Evolutionary conservation across 768 basidiomycete species (phyloP), one percentile per base, ranked within the genome.

Genomic region (Pisolithus microcarpus): DNA sequence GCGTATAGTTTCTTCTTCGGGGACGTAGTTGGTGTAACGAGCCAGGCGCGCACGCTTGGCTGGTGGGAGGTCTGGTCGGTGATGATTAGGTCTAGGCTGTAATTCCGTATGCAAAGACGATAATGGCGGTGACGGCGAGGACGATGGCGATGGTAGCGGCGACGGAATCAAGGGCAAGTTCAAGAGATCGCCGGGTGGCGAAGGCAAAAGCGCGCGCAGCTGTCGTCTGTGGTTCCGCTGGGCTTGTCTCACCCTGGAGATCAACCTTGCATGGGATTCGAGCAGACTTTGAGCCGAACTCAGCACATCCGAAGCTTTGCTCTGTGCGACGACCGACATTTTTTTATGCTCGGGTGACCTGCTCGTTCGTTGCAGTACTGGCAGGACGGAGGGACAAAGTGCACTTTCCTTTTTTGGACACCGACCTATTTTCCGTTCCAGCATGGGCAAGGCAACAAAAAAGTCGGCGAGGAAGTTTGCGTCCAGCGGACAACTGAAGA

Each of bases 1-100:
- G 44, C 96, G 78, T 40, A 99, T 88, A 0, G 93, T 97, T 66
- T 99, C 95, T 63, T 99, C 95, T 54, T 92, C 91, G 1, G 89
- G 85, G 15, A 93, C 77, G 57, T 95, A 94, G 61, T 94, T 93
- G 31, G 65, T 64, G 56, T 90, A 92, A 34, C 86, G 76, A 19
- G 77, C 74, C 6, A 79, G 70, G 4, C 88, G 78, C 0, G 87
- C 86, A 4, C 81, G 79, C 63, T 92, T 92, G 6, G 81, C 76
- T n/a, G 82, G 82, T 1, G 84, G 78, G 5, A 81, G 61, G 49
- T 81, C 79, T 65, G 67, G 58, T 46, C 78, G 64, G 44, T 77
- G 76, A 2, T 77, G 76, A 2, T 15, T 13, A 13, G 71, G 65
- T 24, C 61, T 68, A 9, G 70, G 68, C 10, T 71, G 57, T 1